Conservation (phyloP, 768 basidiomycete species). For the Podaxis sp. region DNA sequence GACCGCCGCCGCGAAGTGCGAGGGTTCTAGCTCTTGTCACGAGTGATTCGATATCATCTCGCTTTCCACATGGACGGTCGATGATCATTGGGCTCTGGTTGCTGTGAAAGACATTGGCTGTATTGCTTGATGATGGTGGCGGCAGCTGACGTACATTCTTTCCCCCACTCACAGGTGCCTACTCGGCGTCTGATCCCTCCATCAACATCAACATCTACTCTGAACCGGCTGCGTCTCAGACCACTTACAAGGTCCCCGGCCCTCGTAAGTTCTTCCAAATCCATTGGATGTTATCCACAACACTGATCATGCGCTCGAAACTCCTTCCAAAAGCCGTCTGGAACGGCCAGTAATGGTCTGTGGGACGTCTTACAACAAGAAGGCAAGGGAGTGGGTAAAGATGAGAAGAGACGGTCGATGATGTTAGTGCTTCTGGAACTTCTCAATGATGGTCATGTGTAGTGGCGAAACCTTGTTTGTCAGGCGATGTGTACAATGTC, state of each 20-base stretch:
- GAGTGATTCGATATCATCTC: neutral
- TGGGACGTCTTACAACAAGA: neutral
- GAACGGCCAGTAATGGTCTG: constrained; percentile 20
- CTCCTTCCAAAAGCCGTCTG: constrained; percentile 22
- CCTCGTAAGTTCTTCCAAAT: constrained; percentile 23
- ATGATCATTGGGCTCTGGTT: neutral
- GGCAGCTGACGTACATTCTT: neutral
- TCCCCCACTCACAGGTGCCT: constrained; percentile 24
- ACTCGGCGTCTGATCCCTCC: constrained; percentile 32
- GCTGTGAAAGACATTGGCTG: neutral
- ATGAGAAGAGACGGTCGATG: neutral
- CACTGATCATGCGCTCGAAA: neutral
- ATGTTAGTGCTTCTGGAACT: neutral
- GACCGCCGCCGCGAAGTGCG: neutral
- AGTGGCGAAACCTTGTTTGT: neutral
- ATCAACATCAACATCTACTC: constrained; percentile 38
- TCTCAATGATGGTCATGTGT: neutral
- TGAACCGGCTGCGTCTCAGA: constrained; percentile 26
- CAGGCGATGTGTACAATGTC: neutral
- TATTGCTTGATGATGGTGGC: neutral
- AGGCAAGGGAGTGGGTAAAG: neutral
- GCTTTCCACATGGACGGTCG: neutral
- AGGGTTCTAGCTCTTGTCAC: neutral
- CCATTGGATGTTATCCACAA: neutral
- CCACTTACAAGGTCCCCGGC: constrained; percentile 34